These are phyloP conservation scores for Microcyclospora pomicola DNA, from an alignment of 2,329 filamentous ascomycete genomes.

Conservation along the genomic window DNA sequence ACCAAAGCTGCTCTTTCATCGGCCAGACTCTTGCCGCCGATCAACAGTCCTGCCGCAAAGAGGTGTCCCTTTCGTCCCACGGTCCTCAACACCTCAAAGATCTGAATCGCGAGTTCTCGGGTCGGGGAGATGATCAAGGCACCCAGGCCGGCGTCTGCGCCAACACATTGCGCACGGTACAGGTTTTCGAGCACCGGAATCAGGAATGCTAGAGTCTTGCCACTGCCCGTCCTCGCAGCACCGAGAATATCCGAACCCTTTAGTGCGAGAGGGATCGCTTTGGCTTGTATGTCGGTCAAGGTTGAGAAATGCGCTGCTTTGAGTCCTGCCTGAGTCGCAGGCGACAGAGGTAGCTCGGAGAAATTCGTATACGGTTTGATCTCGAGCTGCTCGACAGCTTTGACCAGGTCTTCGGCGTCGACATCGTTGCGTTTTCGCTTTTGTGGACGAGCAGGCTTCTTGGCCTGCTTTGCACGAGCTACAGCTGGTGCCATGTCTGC, in stretches of 20 bases:
- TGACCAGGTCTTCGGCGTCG: slow-evolving; percentile 33
- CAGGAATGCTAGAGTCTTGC: slow-evolving; percentile 88
- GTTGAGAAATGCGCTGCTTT: slow-evolving; percentile 77
- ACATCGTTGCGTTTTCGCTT: slow-evolving; percentile 37
- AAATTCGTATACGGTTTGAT: slow-evolving; percentile 55
- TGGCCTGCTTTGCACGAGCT: slow-evolving; percentile 35
- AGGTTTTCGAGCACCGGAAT: slow-evolving; percentile 86
- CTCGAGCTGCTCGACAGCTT: slow-evolving; percentile 37
- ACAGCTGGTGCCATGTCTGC: neutral
- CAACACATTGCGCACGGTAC: slow-evolving; percentile 77
- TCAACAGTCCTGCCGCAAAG: slow-evolving; percentile 86
- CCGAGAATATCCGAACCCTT: slow-evolving; percentile 81
- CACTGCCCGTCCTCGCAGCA: slow-evolving; percentile 87
- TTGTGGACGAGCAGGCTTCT: slow-evolving; percentile 34
- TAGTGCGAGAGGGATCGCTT: slow-evolving; percentile 75
- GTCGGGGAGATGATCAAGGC: slow-evolving; percentile 90
- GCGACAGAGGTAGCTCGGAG: slow-evolving; percentile 71
- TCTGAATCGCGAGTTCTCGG: slow-evolving; percentile 88
- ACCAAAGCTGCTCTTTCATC: slow-evolving; percentile 74
- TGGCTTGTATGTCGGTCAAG: slow-evolving; percentile 81
- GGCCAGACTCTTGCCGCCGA: slow-evolving; percentile 80
- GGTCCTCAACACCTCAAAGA: slow-evolving; percentile 85
- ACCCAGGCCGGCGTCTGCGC: slow-evolving; percentile 71
- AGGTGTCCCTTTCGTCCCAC: slow-evolving; percentile 69
- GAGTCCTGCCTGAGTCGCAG: slow-evolving; percentile 64